Evolutionary conservation across 2,329 filamentous ascomycete species (phyloP).

Genomic region (Fusarium multiceps): DNA sequence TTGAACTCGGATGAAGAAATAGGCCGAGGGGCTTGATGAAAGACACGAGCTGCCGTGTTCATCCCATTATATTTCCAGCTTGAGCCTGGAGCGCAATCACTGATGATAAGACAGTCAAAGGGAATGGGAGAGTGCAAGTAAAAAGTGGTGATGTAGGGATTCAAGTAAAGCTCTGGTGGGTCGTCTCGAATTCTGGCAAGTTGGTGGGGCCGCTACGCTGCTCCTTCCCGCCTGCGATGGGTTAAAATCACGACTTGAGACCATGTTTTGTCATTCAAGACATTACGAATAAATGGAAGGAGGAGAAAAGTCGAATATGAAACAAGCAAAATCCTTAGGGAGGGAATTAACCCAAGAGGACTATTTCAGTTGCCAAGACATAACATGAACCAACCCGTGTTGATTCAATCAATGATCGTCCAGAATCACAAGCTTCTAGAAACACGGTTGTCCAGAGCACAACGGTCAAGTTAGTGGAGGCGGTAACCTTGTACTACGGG

Average conservation of each 20-base stretch:
- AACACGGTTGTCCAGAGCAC: slow-evolving; percentile 2
- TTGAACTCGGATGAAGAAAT: slow-evolving; percentile 53
- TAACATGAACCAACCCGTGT: neutral
- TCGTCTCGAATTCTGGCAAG: slow-evolving; percentile 21
- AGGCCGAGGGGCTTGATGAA: slow-evolving; percentile 54
- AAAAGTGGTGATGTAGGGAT: slow-evolving; percentile 29
- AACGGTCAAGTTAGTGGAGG: slow-evolving; percentile 17
- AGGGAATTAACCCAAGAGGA: neutral
- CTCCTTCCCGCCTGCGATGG: neutral
- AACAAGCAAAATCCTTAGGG: neutral
- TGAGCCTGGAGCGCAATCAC: slow-evolving; percentile 32
- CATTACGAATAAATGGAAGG: neutral
- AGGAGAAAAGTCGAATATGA: neutral
- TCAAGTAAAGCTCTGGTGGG: slow-evolving; percentile 33
- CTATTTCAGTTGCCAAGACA: neutral
- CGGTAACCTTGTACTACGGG: neutral
- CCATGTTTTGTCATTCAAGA: neutral
- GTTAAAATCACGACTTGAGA: neutral
- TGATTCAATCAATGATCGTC: neutral
- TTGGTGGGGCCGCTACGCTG: slow-evolving; percentile 15
- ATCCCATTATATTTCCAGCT: slow-evolving; percentile 50
- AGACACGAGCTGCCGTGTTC: slow-evolving; percentile 48
- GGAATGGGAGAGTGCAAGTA: neutral
- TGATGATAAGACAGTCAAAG: neutral
- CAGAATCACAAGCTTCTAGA: slow-evolving; percentile 28